Evolutionary conservation across 768 basidiomycete genomes (phyloP).

Genomic region (Lactifluus volemus): DNA sequence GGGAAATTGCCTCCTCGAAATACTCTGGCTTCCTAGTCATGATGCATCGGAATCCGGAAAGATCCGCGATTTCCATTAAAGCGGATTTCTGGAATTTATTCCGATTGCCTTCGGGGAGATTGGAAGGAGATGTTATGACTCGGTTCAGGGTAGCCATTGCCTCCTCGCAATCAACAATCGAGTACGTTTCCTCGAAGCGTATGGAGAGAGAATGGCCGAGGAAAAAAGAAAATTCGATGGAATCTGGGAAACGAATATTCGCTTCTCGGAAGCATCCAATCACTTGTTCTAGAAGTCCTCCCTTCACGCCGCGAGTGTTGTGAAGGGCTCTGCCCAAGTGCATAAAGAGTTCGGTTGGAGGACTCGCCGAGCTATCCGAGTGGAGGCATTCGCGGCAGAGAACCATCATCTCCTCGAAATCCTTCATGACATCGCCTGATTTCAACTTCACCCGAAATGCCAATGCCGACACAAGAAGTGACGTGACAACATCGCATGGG

Average conservation of each 20-base stretch:
- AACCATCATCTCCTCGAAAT: neutral
- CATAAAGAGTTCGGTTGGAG: too few species aligned
- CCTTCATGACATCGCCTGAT: neutral
- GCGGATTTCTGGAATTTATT: too few species aligned
- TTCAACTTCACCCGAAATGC: neutral
- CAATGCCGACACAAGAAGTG: neutral
- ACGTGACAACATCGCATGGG: neutral
- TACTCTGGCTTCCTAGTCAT: too few species aligned
- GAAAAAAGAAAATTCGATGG: neutral
- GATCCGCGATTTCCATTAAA: too few species aligned
- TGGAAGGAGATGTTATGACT: too few species aligned
- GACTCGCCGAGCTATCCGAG: too few species aligned
- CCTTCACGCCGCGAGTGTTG: neutral
- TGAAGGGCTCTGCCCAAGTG: too few species aligned
- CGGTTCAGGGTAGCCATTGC: too few species aligned
- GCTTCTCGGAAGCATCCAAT: neutral
- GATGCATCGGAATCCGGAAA: too few species aligned
- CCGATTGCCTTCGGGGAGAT: too few species aligned
- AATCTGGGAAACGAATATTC: neutral
- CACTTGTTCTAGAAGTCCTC: neutral
- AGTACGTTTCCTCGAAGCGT: neutral
- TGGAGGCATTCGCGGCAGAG: neutral
- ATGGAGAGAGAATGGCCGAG: neutral
- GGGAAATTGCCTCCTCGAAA: too few species aligned
- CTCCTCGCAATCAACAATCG: neutral